Conservation (phyloP, 192 early-diverging fungal species). For the Backusella tarrabulga region DNA sequence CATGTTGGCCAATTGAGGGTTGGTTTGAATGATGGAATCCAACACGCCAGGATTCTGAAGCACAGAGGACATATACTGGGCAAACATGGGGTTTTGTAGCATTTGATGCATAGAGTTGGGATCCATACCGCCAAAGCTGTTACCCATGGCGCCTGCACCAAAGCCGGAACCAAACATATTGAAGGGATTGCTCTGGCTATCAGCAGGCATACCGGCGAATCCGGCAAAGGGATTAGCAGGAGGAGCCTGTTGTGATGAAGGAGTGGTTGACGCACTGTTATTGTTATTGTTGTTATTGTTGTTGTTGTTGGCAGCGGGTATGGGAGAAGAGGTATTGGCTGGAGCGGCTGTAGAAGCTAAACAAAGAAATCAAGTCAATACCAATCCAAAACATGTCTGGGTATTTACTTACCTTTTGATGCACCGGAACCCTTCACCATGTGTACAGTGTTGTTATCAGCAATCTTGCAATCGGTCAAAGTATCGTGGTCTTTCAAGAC, state of each 20-base stretch:
- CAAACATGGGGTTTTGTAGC: slow-evolving; percentile 83
- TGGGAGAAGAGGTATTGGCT: slow-evolving; percentile 30
- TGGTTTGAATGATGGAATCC: slow-evolving; percentile 79
- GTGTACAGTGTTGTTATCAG: slow-evolving; percentile 87
- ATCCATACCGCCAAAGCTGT: slow-evolving; percentile 60
- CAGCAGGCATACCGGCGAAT: slow-evolving; percentile 32
- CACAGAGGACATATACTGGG: slow-evolving; percentile 78
- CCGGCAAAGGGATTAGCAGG: slow-evolving; percentile 44
- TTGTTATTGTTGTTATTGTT: neutral
- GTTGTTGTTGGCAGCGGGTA: slow-evolving; percentile 17
- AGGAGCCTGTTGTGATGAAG: slow-evolving; percentile 5
- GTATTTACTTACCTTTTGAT: slow-evolving; percentile 15
- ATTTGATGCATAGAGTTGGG: slow-evolving; percentile 66
- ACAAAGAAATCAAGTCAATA: neutral
- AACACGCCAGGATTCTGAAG: slow-evolving; percentile 84
- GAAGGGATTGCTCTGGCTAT: slow-evolving; percentile 45
- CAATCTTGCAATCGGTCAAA: slow-evolving; percentile 77
- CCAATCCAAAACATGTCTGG: neutral
- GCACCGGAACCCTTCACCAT: slow-evolving; percentile 73
- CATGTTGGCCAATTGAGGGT: slow-evolving; percentile 78
- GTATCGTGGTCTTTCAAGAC: slow-evolving; percentile 92
- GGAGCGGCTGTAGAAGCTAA: slow-evolving; percentile 39
- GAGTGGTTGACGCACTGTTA: neutral
- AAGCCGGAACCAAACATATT: slow-evolving; percentile 53
- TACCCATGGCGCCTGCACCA: slow-evolving; percentile 63